Evolutionary conservation across 306 rosid species (phyloP).

Genomic region (Clitoria ternatea): DNA sequence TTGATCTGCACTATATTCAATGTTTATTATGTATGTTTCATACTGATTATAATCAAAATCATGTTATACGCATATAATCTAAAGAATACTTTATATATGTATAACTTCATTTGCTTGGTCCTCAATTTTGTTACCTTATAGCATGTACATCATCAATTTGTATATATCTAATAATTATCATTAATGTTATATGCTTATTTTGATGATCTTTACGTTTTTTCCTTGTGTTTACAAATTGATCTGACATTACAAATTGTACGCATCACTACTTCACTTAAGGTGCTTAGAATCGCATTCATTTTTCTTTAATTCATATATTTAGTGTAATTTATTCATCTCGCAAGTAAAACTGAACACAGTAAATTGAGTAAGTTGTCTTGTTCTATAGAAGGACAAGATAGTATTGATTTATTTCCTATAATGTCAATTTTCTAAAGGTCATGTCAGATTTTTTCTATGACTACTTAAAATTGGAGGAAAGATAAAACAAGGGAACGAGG

Average conservation of each 20-base stretch:
- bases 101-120: background rate
- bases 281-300: conserved; percentile 7
- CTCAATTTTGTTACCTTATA: background rate
- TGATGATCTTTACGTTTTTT: conserved; percentile 10
- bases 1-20: conserved; percentile 18
- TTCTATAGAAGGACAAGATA: too few species aligned
- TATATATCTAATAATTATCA: background rate
- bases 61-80: background rate
- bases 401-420: too few species aligned
- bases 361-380: too few species aligned
- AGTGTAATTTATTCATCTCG: background rate
- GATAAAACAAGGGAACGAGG: too few species aligned
- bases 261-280: conserved; percentile 74
- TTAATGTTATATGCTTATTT: background rate
- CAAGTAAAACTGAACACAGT: too few species aligned
- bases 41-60: background rate
- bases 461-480: too few species aligned
- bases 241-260: conserved; percentile 85
- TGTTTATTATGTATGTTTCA: too few species aligned
- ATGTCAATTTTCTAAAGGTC: too few species aligned
- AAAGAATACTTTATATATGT: background rate
- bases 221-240: conserved; percentile 62
- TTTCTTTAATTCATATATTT: background rate
- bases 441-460: too few species aligned
- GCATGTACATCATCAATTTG: background rate